Evolutionary conservation across 192 early-diverging fungal genomes (phyloP).

Genomic region (Coemansia sp.): DNA sequence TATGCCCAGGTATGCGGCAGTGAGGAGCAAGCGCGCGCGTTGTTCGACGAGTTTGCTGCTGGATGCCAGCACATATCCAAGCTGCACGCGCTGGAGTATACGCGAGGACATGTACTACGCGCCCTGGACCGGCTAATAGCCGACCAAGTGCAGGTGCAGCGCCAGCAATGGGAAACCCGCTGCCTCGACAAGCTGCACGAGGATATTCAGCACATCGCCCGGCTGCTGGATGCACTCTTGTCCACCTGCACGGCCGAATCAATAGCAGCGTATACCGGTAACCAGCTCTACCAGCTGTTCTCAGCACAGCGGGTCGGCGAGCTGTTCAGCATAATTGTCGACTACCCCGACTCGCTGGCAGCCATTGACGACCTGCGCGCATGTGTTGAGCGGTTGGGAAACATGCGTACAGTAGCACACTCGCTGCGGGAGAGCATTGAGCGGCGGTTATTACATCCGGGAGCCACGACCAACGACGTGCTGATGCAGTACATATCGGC

Average conservation of each 20-base stretch:
- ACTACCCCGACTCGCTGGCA: conserved; percentile 60
- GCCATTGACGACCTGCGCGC: conserved; percentile 62
- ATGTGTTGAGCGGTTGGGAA: conserved; percentile 20
- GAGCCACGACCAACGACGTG: conserved; percentile 66
- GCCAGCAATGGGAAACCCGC: conserved; percentile 15
- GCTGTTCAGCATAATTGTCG: conserved; percentile 71
- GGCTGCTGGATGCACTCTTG: conserved; percentile 15
- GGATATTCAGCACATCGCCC: not conserved
- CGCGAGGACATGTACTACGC: not conserved
- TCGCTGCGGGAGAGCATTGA: conserved; percentile 35
- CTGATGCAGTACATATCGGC: conserved; percentile 66
- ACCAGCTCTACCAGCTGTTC: conserved; percentile 10
- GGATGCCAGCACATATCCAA: conserved; percentile 10
- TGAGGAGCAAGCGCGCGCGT: not conserved
- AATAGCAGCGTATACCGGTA: conserved; percentile 5
- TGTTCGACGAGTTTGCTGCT: conserved; percentile 5
- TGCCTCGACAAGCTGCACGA: conserved; percentile 3
- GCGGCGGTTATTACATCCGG: conserved; percentile 64
- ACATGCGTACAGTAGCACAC: conserved; percentile 20
- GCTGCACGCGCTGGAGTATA: conserved; percentile 3
- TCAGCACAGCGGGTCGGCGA: conserved; percentile 49
- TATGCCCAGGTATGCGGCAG: not conserved
- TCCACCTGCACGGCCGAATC: not conserved
- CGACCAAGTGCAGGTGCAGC: conserved; percentile 1
- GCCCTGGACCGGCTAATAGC: too few species aligned